These are phyloP conservation scores for Eutrema yunnanense DNA, from an alignment of 345 rosid genomes.

Conservation along the genomic window DNA sequence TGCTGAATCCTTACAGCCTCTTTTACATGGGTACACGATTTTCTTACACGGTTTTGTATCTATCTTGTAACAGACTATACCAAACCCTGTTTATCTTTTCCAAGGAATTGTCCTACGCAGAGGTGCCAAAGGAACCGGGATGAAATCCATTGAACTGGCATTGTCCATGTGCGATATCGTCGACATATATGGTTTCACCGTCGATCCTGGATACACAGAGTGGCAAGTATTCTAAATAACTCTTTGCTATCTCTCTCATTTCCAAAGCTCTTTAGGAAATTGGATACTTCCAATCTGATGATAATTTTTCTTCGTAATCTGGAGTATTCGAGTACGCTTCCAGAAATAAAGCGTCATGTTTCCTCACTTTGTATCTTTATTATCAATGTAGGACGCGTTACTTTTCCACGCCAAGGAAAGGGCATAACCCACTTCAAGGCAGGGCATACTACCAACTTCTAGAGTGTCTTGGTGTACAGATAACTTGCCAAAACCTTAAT, in stretches of 20 bases:
- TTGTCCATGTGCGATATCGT: slow-evolving; percentile 94
- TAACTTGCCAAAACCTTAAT: not conserved
- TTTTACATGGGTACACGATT: not conserved
- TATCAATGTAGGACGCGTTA: slow-evolving; percentile 67
- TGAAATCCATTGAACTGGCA: slow-evolving; percentile 93
- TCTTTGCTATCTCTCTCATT: not conserved
- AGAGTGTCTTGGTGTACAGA: slow-evolving; percentile 92
- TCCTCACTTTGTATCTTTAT: not conserved
- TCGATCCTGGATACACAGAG: slow-evolving; percentile 98
- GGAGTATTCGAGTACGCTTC: not conserved
- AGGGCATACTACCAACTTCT: slow-evolving; percentile 95
- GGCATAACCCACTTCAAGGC: slow-evolving; percentile 98
- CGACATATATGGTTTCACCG: slow-evolving; percentile 92
- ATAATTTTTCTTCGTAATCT: not conserved
- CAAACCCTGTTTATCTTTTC: slow-evolving; percentile 97
- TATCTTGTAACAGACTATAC: slow-evolving; percentile 55
- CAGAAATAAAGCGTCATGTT: not conserved
- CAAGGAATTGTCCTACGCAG: slow-evolving; percentile 92
- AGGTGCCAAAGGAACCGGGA: slow-evolving; percentile 99
- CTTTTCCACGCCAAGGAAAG: slow-evolving; percentile 88
- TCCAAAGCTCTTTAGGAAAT: not conserved
- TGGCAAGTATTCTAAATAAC: slow-evolving; percentile 43
- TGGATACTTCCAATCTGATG: not conserved
- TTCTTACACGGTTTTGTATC: not conserved
- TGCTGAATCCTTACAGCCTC: not conserved